Conservation (phyloP, 768 basidiomycete species). For the Trametes cinnabarina region DNA sequence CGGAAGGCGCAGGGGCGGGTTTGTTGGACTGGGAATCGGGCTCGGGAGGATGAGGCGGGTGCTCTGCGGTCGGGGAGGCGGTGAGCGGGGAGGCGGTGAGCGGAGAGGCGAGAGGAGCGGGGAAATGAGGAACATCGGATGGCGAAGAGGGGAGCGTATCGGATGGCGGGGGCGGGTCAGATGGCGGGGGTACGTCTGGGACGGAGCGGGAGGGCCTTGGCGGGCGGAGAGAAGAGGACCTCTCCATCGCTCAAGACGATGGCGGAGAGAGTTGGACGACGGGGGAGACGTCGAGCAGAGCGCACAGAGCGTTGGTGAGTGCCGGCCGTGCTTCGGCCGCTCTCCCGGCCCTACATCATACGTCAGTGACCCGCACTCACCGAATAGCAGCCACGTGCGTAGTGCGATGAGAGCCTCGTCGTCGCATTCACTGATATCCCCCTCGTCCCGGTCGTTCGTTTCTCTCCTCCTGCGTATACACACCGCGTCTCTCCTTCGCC, state of each 20-base stretch:
- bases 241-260: slow-evolving; percentile 16
- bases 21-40: neutral
- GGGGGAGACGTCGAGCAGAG: neutral
- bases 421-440: too few relatives aligned
- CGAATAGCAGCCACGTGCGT: slow-evolving; percentile 4
- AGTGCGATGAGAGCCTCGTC: slow-evolving; percentile 1
- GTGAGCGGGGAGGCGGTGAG: slow-evolving; percentile 16
- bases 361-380: neutral
- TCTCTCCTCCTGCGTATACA: too few relatives aligned
- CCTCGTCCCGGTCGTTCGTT: too few relatives aligned
- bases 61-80: slow-evolving; percentile 7
- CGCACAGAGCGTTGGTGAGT: neutral
- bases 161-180: neutral
- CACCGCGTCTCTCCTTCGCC: neutral
- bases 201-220: slow-evolving; percentile 12
- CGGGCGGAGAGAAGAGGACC: slow-evolving; percentile 10
- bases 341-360: neutral
- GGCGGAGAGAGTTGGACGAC: neutral
- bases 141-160: slow-evolving; percentile 7
- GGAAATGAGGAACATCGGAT: slow-evolving; percentile 13
- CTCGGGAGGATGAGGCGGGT: neutral
- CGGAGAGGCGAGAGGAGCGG: slow-evolving; percentile 21
- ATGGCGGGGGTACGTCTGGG: slow-evolving; percentile 8
- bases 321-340: too few relatives aligned
- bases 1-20: neutral